These are phyloP conservation scores for Lasiodiplodia gonubiensis DNA, from an alignment of 2,329 filamentous ascomycete genomes.

Conservation along the genomic window DNA sequence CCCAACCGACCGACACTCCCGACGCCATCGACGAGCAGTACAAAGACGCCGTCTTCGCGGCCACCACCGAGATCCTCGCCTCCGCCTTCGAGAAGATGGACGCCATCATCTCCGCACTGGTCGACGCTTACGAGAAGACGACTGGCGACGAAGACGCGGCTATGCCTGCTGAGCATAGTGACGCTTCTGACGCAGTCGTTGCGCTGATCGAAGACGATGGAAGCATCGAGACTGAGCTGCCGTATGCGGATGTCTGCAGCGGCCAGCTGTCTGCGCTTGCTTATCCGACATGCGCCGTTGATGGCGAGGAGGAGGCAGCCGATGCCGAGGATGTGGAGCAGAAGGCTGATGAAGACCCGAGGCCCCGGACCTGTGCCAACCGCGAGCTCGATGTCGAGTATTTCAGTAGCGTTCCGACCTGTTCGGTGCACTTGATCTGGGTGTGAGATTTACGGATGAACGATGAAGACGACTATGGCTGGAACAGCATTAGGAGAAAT, in stretches of 20 bases:
- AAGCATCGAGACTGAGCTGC: too few species aligned
- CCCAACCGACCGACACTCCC: neutral
- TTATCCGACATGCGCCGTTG: too few species aligned
- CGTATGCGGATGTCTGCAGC: neutral
- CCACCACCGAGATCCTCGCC: neutral
- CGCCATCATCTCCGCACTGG: neutral
- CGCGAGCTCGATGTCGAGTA: neutral
- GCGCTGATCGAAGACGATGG: too few species aligned
- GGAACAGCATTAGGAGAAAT: neutral
- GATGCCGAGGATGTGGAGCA: neutral
- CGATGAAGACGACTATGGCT: neutral
- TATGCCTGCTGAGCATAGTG: too few species aligned
- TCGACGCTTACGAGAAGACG: neutral
- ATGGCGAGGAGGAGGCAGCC: neutral
- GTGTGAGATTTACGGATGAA: neutral
- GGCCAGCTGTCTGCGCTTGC: neutral
- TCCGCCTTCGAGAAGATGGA: constrained; percentile 7
- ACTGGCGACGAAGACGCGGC: neutral
- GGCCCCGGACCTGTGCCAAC: neutral
- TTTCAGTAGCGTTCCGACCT: neutral
- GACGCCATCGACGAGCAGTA: neutral
- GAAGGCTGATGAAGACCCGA: neutral
- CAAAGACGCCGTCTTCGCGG: constrained; percentile 1
- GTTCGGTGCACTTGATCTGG: neutral
- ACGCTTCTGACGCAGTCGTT: neutral